A percentile compares a stretch with the other conserved stretches of the same genome.
These are phyloP conservation scores for Theobroma cacao DNA, from an alignment of 345 rosid species.

Conservation along the genomic window DNA sequence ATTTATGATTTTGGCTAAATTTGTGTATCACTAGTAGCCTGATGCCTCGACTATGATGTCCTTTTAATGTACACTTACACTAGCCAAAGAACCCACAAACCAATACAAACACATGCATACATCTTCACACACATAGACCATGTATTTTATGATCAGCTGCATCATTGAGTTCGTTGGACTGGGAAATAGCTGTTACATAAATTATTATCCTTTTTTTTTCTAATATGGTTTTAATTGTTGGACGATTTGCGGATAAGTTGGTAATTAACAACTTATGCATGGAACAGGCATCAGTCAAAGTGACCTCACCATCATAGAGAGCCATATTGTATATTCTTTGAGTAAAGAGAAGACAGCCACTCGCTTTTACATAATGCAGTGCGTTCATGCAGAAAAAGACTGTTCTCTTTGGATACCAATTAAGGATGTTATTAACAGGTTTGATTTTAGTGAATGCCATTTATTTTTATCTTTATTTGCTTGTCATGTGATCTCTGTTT, in stretches of 20 bases:
- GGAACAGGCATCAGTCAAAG: conserved; percentile 42
- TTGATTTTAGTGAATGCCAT: conserved; percentile 14
- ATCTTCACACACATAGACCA: background rate
- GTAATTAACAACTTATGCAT: conserved; percentile 5
- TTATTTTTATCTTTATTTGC: background rate
- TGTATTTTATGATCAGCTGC: background rate
- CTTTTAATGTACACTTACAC: background rate
- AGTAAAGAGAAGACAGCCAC: conserved; percentile 45
- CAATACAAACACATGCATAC: background rate
- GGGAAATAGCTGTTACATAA: background rate
- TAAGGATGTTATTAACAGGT: conserved; percentile 47
- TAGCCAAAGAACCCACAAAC: background rate
- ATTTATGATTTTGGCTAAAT: background rate
- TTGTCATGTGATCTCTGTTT: background rate
- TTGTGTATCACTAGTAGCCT: background rate
- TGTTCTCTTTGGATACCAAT: conserved; percentile 30
- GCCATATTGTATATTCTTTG: conserved; percentile 47
- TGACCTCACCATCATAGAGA: conserved; percentile 44
- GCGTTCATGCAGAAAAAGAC: conserved; percentile 24
- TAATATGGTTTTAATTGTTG: background rate
- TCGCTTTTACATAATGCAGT: conserved; percentile 53
- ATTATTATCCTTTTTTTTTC: background rate
- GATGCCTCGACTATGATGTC: background rate
- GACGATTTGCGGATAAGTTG: conserved; percentile 14
- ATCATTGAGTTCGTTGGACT: background rate